Evolutionary conservation across 345 rosid genomes (phyloP).

Genomic region (Erysimum cheiranthoides): DNA sequence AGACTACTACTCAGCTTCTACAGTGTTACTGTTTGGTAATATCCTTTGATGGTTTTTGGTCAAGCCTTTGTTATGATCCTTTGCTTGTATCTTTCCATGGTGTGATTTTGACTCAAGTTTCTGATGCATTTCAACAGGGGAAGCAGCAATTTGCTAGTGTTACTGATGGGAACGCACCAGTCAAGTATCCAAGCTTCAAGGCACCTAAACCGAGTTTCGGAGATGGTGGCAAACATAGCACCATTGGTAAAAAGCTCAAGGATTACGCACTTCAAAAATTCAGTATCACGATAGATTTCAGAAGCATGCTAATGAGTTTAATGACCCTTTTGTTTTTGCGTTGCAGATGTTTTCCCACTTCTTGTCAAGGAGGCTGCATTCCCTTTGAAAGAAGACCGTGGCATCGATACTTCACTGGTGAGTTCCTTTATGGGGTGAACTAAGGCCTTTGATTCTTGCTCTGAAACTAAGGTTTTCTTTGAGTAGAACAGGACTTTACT

Average conservation of each 20-base stretch:
- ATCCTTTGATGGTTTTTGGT: constrained; percentile 48
- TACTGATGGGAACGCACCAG: constrained; percentile 20
- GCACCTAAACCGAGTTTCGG: constrained; percentile 24
- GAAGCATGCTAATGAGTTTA: neutral
- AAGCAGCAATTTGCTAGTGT: constrained; percentile 35
- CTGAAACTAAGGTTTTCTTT: constrained; percentile 1
- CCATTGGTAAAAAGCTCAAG: constrained; percentile 23
- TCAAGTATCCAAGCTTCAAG: constrained; percentile 41
- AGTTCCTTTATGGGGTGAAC: constrained; percentile 28
- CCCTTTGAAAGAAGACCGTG: constrained; percentile 53
- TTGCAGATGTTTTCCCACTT: constrained; percentile 68
- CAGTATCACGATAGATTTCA: neutral
- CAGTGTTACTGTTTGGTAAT: constrained; percentile 47
- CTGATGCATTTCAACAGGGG: constrained; percentile 19
- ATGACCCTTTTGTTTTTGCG: constrained; percentile 15
- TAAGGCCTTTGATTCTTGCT: neutral
- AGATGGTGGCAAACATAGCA: constrained; percentile 13
- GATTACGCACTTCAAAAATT: neutral
- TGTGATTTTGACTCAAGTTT: constrained; percentile 7
- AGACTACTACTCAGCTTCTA: constrained; percentile 35
- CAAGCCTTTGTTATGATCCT: neutral
- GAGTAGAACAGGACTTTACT: neutral
- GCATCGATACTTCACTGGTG: constrained; percentile 54
- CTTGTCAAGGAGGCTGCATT: constrained; percentile 56
- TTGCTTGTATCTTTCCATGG: neutral